Base-by-base conservation (phyloP, 2,329 filamentous ascomycete genomes). In the Periconia macrospinosa region DNA sequence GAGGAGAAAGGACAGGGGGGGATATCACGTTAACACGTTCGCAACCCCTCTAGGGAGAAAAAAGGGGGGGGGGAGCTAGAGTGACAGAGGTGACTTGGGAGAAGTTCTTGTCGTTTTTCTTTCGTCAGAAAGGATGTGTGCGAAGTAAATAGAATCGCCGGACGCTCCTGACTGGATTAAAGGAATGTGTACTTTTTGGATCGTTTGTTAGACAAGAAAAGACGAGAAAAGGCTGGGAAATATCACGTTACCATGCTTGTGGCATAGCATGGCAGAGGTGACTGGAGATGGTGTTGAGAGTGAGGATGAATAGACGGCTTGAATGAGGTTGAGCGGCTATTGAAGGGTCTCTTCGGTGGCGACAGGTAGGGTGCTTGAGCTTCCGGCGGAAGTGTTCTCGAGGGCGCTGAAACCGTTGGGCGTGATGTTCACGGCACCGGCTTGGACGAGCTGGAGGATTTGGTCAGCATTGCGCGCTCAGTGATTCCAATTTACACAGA, bases 401-500 rank as follows among this genome's bases (percentile, higher is more conserved):
- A 74, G 57, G 10, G 92, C 92, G 61, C 88, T 83, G 70, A 97
- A 90, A 6, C 89, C 91, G 59, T 96, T 89, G 13, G 94, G 75
- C 0, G 90, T 91, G 48, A 97, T 87, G 52, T 86, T 91, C 13
- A 97, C 92, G 9, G 94, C 93, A 47, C 94, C 93, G 6, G 94
- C 92, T 85, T 97, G 90, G 30, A 97, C 92, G 58, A 99, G 85
- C 73, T 76, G 33, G 14, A 49, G 1, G 1, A 30, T 19, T 30
- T 30, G n/a, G 41, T 68, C 49, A 67, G 60, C 30, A 55, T 19
- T 3, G 40, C 8, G 13, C 30, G 33, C 11, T 37, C 15, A 14
- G 11, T 37, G 11, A 27, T 15, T 44, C 30, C 17, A 17, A 14
- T 15, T 50, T 2, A 30, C 37, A 43, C 10, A 30, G 11, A 3